Evolutionary conservation across 1,139 yeast species (phyloP), one percentile per base, ranked within the genome.

Genomic region (Yamadazyma atlantica): DNA sequence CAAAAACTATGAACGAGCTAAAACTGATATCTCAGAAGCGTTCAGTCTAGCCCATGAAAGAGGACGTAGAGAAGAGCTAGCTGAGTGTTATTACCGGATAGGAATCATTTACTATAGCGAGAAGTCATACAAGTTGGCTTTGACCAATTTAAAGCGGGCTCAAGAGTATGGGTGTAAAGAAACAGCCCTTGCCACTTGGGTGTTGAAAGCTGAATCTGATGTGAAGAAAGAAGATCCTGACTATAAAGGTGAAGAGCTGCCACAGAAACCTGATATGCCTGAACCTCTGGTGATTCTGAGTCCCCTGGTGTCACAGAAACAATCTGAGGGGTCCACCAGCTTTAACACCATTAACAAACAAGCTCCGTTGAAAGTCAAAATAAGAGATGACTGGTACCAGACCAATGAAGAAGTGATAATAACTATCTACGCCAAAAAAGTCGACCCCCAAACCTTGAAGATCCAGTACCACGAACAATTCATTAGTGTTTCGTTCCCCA

Each of bases 381-480:
- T 82, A 43, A 75, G 83, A 54, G 78, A 75, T 30, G 96, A 89
- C 52, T 89, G 94, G 89, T 88, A 82, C 60, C 96, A 89, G 57
- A 70, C 80, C 15, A 57, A 66, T 12, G 67, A 66, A 1, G 57
- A 62, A 2, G 75, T 89, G 12, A 80, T 82, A 5, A 68, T 90
- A 24, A 80, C 95, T 1, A 65, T 92, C 6, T 92, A 84, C 50
- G 80, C 88, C 39, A 82, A 84, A 46, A 76, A 76, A 30, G 70
- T 83, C 22, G 80, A 85, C 14, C 60, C 64, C 34, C 73, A 69
- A 3, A 50, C 64, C 1, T 59, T 72, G 29, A 50, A 54, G 2
- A 63, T 78, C 13, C 57, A 61, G 2, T 69, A 78, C 39, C 49
- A 53, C 4, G 34, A 51, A 1, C 47, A 44, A 3, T 53, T 71